Base-by-base conservation (phyloP, 208 protist genomes). In the Leishmania braziliensis region DNA sequence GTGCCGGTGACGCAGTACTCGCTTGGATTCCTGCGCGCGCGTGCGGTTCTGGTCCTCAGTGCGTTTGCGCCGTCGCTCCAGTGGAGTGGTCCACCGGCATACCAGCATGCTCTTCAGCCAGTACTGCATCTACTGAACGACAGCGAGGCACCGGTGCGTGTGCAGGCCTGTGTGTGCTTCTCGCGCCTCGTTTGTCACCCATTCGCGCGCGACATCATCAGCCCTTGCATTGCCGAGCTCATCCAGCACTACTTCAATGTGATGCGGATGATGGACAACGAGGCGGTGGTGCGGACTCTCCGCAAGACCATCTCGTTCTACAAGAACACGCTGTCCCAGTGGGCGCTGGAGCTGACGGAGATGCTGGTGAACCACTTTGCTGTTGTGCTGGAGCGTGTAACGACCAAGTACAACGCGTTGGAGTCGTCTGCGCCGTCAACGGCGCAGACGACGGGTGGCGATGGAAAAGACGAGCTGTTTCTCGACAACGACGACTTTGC, bases 231-330 rank as follows among this genome's bases (percentile, higher is more conserved):
- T 48, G 90, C 90, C 69, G 86, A 98, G 51, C 70, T 99, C 20
- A 90, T 99, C 8, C 89, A 98, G 48, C 87, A 96, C 66, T 98
- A 98, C 85, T 98, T 99, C 69, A 77, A 89, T 46, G 86, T 98
- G 0, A 97, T 98, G 91, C 88, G 87, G 10, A 81, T 98, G 62
- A 96, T 98, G 81, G 95, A 98, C 78, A 96, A 94, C 84, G 97
- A 98, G 51, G 90, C 89, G 9, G 89, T 98, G 10, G 90, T 99
- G 33, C 87, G 92, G 39, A 97, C 97, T 36, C 82, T 99, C 39
- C 95, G 95, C 43, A 91, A 91, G 43, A 97, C 97, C 2, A 97
- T 98, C 48, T 65, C 84, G 48, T 90, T 92, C 73, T 99, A 98
- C 84, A 84, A 89, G 75, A 77, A 89, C 70, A 91, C 92, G 63